Percentiles rank a stretch among this genome's conserved stretches.
Conservation (phyloP, 805 yeast species). For the Yarrowia deformans region DNA sequence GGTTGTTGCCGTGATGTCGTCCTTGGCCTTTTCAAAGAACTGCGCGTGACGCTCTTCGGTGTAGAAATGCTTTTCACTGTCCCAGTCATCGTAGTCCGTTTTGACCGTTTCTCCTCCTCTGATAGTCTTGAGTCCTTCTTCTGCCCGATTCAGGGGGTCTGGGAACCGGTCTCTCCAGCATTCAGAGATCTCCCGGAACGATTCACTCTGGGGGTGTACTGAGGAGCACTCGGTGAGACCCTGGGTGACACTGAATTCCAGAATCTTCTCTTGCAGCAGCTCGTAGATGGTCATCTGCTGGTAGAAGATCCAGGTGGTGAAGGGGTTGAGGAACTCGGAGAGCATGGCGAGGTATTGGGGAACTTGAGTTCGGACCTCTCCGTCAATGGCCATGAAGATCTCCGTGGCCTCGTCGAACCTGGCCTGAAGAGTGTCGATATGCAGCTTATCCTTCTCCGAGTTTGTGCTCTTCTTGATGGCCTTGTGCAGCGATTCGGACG, state of each 20-base stretch:
- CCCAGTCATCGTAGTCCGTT: constrained; percentile 44
- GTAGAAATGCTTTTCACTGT: constrained; percentile 41
- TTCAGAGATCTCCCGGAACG: constrained; percentile 43
- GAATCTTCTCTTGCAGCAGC: constrained; percentile 43
- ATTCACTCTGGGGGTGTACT: constrained; percentile 28
- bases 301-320: constrained; percentile 47
- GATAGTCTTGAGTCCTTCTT: constrained; percentile 46
- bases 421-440: constrained; percentile 45
- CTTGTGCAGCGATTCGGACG: constrained; percentile 48
- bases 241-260: constrained; percentile 44
- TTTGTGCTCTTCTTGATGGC: constrained; percentile 40
- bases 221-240: constrained; percentile 42
- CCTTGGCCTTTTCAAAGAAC: constrained; percentile 56
- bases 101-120: constrained; percentile 47
- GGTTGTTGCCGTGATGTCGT: constrained; percentile 44
- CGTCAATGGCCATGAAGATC: constrained; percentile 48
- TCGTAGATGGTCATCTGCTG: constrained; percentile 46
- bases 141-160: constrained; percentile 46
- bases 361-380: constrained; percentile 45
- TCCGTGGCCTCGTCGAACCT: constrained; percentile 49
- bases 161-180: constrained; percentile 48
- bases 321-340: constrained; percentile 49
- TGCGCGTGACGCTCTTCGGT: constrained; percentile 44
- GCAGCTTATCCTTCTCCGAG: constrained; percentile 47
- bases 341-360: constrained; percentile 47